phyloP scores from a whole-genome alignment of 208 protist species.

The Zelonia costaricensis region DNA sequence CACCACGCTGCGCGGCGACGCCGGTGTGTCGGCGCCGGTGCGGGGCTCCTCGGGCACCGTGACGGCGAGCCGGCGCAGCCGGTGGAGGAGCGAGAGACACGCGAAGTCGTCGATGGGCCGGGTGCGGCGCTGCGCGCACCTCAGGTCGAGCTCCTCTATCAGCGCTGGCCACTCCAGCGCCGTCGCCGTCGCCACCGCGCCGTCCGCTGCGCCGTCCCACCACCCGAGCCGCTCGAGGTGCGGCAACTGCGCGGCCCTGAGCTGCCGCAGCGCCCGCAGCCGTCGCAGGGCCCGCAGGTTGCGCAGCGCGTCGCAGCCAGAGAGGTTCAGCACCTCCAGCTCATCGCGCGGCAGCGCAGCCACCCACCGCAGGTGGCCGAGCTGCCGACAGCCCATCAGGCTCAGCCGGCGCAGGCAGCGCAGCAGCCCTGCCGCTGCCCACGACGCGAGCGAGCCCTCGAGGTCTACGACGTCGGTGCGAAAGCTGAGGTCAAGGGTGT shows the following conservation, averaged over 20 bases:
- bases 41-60: background rate
- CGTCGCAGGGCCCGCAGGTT: slow-evolving; percentile 4
- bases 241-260: slow-evolving; percentile 6
- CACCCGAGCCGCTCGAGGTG: slow-evolving; percentile 13
- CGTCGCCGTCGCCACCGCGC: background rate
- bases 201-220: slow-evolving; percentile 2
- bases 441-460: background rate
- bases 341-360: slow-evolving; percentile 4
- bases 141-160: slow-evolving; percentile 6
- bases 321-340: slow-evolving; percentile 14
- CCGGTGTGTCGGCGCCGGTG: too few species aligned
- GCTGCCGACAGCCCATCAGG: slow-evolving; percentile 11
- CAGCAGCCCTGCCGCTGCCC: slow-evolving; percentile 12
- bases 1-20: too few species aligned
- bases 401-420: slow-evolving; percentile 4
- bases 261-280: background rate
- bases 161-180: background rate
- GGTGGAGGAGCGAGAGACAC: background rate
- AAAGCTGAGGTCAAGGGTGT: slow-evolving; percentile 16
- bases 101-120: slow-evolving; percentile 6
- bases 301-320: slow-evolving; percentile 11
- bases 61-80: slow-evolving; percentile 1
- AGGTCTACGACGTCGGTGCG: slow-evolving; percentile 1
- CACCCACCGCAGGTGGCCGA: slow-evolving; percentile 7
- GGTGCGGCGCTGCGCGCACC: slow-evolving; percentile 3